Conservation (phyloP, 495 filamentous ascomycete genomes). For the Aspergillus avenaceus region DNA sequence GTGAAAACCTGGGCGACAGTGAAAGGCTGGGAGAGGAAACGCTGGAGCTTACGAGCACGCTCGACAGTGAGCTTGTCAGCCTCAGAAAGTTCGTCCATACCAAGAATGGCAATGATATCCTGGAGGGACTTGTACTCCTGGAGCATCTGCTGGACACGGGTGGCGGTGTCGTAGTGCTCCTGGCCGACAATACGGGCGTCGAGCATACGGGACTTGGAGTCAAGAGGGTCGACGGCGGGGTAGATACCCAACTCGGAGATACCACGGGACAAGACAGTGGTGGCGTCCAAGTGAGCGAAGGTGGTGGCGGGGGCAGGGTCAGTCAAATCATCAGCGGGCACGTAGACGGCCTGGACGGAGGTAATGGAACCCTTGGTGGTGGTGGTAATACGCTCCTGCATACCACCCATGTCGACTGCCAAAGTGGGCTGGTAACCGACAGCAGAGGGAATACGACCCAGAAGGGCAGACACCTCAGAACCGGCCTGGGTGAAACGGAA, state of each 20-base stretch:
- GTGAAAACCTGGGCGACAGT: slow-evolving; percentile 98
- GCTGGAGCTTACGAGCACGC: slow-evolving; percentile 98
- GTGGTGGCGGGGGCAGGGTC: slow-evolving; percentile 99
- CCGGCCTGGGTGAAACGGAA: slow-evolving; percentile 99
- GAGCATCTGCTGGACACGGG: slow-evolving; percentile 94
- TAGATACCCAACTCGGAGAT: slow-evolving; percentile 99
- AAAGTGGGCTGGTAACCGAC: slow-evolving; percentile 99
- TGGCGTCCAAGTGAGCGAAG: slow-evolving; percentile 99
- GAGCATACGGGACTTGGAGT: slow-evolving; percentile 99
- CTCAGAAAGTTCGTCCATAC: slow-evolving; percentile 99
- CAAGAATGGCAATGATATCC: slow-evolving; percentile 99
- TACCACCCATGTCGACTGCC: slow-evolving; percentile 99
- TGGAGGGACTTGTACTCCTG: slow-evolving; percentile 99
- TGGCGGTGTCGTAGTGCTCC: slow-evolving; percentile 94
- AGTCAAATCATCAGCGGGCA: slow-evolving; percentile 99
- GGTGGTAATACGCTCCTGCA: slow-evolving; percentile 99
- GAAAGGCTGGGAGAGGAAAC: slow-evolving; percentile 99
- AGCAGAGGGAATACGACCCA: slow-evolving; percentile 99
- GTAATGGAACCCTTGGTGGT: slow-evolving; percentile 99
- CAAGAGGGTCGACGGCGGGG: slow-evolving; percentile 97
- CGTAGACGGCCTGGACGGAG: slow-evolving; percentile 99
- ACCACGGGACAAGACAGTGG: slow-evolving; percentile 99
- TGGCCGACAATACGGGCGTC: slow-evolving; percentile 97
- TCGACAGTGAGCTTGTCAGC: slow-evolving; percentile 99
- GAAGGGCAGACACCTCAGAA: slow-evolving; percentile 99